Evolutionary conservation across 768 basidiomycete species (phyloP).

Genomic region (Gloeophyllum trabeum): DNA sequence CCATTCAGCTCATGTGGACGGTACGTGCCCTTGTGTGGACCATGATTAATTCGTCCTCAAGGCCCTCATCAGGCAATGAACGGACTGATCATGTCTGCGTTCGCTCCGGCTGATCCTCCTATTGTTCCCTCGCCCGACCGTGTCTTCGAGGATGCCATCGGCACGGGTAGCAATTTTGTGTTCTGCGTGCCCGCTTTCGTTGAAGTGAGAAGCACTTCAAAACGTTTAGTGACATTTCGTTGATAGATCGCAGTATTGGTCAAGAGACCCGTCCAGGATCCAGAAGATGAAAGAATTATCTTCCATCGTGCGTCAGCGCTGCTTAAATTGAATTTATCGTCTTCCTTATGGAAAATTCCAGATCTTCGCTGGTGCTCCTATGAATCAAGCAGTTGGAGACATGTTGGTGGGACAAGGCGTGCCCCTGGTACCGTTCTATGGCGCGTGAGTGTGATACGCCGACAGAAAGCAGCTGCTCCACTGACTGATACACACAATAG

Average conservation of each 20-base stretch:
- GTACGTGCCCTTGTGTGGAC: too few relatives aligned
- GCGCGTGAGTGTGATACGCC: too few relatives aligned
- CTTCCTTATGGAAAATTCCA: conserved; percentile 6
- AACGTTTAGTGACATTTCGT: background rate
- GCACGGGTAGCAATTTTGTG: conserved; percentile 5
- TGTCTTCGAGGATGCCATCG: conserved; percentile 5
- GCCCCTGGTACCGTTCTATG: conserved; percentile 21
- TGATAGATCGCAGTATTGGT: conserved; percentile 10
- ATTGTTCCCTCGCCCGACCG: conserved; percentile 12
- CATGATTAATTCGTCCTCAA: too few relatives aligned
- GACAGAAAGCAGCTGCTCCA: too few relatives aligned
- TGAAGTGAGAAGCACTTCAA: conserved; percentile 9
- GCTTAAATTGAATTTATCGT: background rate
- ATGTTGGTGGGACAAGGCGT: conserved; percentile 21
- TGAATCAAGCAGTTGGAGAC: conserved; percentile 24
- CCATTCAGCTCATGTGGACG: conserved; percentile 2
- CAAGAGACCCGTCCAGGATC: conserved; percentile 6
- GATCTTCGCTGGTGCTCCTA: conserved; percentile 27
- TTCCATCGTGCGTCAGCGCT: conserved; percentile 6
- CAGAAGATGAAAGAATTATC: conserved; percentile 5
- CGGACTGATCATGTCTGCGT: conserved; percentile 10
- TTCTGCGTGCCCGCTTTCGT: conserved; percentile 15
- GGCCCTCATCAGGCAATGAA: too few relatives aligned
- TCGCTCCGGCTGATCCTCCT: conserved; percentile 13
- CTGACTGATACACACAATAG: background rate